phyloP scores from a whole-genome alignment of 331 rosid species.

The Quercus tomentella region DNA sequence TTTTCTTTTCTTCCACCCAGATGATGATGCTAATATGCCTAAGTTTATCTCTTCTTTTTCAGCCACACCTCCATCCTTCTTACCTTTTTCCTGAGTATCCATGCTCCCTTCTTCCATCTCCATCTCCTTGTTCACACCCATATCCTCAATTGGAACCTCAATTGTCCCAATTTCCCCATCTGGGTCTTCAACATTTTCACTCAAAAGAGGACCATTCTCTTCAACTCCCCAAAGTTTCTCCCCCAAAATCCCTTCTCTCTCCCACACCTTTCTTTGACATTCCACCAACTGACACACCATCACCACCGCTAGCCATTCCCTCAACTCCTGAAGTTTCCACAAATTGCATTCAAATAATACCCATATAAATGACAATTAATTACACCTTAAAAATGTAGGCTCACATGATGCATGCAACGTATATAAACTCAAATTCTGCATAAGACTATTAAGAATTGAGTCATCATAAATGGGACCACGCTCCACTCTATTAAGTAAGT shows the following conservation, averaged over 20 bases:
- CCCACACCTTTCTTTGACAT: neutral
- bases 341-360: too few relatives aligned
- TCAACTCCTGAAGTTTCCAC: constrained; percentile 4
- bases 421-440: too few relatives aligned
- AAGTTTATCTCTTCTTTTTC: too few relatives aligned
- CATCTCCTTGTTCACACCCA: constrained; percentile 31
- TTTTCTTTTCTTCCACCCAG: too few relatives aligned
- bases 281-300: neutral
- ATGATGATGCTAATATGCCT: too few relatives aligned
- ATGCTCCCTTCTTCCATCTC: constrained; percentile 19
- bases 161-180: constrained; percentile 17
- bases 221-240: neutral
- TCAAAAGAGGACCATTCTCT: constrained; percentile 9
- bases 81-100: neutral
- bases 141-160: constrained; percentile 39
- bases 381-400: too few relatives aligned
- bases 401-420: too few relatives aligned
- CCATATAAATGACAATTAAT: too few relatives aligned
- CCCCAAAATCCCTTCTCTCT: neutral
- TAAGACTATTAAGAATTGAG: too few relatives aligned
- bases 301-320: neutral
- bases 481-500: too few relatives aligned
- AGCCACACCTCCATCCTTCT: too few relatives aligned
- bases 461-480: too few relatives aligned
- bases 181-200: constrained; percentile 11